phyloP scores from a whole-genome alignment of 495 filamentous ascomycete species.

The Penicillium silybi region DNA sequence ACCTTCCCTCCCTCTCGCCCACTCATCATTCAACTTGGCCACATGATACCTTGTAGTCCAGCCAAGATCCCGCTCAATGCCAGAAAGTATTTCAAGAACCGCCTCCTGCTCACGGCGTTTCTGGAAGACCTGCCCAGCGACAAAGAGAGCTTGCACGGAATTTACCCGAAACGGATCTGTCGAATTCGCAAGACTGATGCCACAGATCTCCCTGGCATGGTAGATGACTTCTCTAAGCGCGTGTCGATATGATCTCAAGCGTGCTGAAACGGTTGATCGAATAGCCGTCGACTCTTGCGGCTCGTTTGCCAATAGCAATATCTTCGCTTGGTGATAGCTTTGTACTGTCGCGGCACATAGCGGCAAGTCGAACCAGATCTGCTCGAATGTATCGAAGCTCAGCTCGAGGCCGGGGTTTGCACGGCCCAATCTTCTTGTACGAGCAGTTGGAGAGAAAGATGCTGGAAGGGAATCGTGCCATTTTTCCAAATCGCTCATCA shows the following conservation, averaged over 20 bases:
- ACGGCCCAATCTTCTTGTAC: not conserved
- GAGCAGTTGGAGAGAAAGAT: not conserved
- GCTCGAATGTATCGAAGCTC: constrained; percentile 10
- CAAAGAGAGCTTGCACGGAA: constrained; percentile 24
- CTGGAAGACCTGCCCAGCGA: constrained; percentile 22
- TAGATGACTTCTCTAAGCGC: constrained; percentile 4
- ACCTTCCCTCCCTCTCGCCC: constrained; percentile 34
- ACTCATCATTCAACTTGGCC: constrained; percentile 43
- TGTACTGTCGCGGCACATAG: constrained; percentile 23
- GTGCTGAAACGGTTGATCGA: constrained; percentile 20
- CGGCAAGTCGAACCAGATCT: constrained; percentile 20
- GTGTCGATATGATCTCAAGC: constrained; percentile 19
- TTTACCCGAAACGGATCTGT: constrained; percentile 15
- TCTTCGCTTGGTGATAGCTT: constrained; percentile 19
- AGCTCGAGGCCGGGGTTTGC: not conserved
- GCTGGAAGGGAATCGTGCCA: constrained; percentile 15
- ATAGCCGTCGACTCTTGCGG: constrained; percentile 28
- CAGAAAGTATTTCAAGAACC: constrained; percentile 18
- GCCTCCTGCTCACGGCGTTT: constrained; percentile 15
- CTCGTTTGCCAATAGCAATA: constrained; percentile 15
- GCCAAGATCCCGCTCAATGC: constrained; percentile 17
- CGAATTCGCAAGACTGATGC: constrained; percentile 20
- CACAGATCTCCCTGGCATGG: constrained; percentile 19
- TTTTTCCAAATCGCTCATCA: constrained; percentile 12
- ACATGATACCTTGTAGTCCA: constrained; percentile 23